Percentiles rank a stretch among this genome's conserved stretches.
phyloP scores from a whole-genome alignment of 2,329 filamentous ascomycete genomes.

The Balansia obtecta region DNA sequence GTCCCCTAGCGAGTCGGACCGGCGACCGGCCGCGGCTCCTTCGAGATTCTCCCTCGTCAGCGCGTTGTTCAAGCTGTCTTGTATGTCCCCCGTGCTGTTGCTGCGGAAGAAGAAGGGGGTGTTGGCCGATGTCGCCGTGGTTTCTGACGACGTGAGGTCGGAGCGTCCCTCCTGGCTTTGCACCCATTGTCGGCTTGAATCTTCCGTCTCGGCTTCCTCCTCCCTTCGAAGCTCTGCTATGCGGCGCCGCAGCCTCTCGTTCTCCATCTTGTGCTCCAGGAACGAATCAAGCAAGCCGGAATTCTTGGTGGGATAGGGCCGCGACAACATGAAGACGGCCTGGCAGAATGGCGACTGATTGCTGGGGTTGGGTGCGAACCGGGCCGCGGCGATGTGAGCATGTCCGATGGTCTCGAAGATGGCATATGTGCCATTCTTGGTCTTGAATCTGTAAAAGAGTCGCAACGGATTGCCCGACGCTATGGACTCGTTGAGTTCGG shows the following conservation, averaged over 20 bases:
- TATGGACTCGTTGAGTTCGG: constrained; percentile 83
- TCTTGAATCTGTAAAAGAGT: constrained; percentile 78
- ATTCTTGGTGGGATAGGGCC: constrained; percentile 83
- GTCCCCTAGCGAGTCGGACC: constrained; percentile 66
- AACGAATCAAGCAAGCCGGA: constrained; percentile 80
- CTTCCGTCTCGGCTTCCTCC: constrained; percentile 67
- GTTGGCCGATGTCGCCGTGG: constrained; percentile 23
- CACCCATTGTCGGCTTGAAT: constrained; percentile 47
- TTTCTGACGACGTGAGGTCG: constrained; percentile 39
- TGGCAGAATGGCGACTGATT: constrained; percentile 63
- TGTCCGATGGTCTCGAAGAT: constrained; percentile 92
- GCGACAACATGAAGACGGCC: constrained; percentile 87
- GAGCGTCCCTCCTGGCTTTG: constrained; percentile 45
- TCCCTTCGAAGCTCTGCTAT: constrained; percentile 78
- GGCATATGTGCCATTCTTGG: constrained; percentile 56
- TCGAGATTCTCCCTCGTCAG: constrained; percentile 73
- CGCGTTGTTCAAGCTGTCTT: constrained; percentile 53
- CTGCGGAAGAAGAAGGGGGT: constrained; percentile 18
- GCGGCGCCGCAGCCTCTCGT: constrained; percentile 71
- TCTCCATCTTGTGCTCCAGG: constrained; percentile 92
- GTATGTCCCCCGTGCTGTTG: constrained; percentile 20
- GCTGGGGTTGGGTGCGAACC: constrained; percentile 47
- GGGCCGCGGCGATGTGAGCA: constrained; percentile 67
- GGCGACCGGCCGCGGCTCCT: constrained; percentile 50
- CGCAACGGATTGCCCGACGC: constrained; percentile 66